Conservation (phyloP, 805 yeast genomes). For the Ascoidea tarda region DNA sequence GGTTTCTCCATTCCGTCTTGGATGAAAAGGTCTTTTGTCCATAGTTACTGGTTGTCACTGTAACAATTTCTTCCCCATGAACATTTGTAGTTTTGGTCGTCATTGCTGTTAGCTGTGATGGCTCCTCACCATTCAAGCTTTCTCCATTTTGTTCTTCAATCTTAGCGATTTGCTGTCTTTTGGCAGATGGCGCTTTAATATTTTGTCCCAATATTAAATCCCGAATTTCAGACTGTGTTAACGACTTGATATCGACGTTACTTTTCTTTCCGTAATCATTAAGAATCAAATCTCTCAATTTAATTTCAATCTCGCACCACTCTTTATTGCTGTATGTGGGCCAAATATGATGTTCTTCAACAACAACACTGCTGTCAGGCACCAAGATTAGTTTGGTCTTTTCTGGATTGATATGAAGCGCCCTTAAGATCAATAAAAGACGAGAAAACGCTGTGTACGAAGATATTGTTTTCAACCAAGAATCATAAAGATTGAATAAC, state of each 20-base stretch:
- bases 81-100: constrained; percentile 78
- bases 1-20: constrained; percentile 78
- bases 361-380: constrained; percentile 57
- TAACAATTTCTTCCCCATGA: constrained; percentile 92
- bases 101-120: constrained; percentile 53
- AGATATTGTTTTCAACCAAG: constrained; percentile 77
- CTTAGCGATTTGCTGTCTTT: constrained; percentile 74
- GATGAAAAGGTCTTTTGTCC: constrained; percentile 79
- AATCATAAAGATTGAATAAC: constrained; percentile 81
- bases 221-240: constrained; percentile 87
- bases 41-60: constrained; percentile 81
- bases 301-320: constrained; percentile 84
- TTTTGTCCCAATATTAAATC: constrained; percentile 93
- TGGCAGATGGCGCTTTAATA: constrained; percentile 76
- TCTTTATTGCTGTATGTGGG: constrained; percentile 80
- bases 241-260: constrained; percentile 70
- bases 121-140: constrained; percentile 23
- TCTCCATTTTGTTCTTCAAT: constrained; percentile 36
- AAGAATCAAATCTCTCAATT: constrained; percentile 76
- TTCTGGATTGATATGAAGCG: constrained; percentile 65
- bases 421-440: constrained; percentile 68
- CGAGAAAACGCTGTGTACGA: constrained; percentile 92
- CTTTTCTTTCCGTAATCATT: constrained; percentile 76
- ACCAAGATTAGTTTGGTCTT: constrained; percentile 60
- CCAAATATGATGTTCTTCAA: constrained; percentile 82